Evolutionary conservation across 2,329 filamentous ascomycete species (phyloP), one percentile per base, ranked within the genome.

Genomic region (Penicillium janthinellum): DNA sequence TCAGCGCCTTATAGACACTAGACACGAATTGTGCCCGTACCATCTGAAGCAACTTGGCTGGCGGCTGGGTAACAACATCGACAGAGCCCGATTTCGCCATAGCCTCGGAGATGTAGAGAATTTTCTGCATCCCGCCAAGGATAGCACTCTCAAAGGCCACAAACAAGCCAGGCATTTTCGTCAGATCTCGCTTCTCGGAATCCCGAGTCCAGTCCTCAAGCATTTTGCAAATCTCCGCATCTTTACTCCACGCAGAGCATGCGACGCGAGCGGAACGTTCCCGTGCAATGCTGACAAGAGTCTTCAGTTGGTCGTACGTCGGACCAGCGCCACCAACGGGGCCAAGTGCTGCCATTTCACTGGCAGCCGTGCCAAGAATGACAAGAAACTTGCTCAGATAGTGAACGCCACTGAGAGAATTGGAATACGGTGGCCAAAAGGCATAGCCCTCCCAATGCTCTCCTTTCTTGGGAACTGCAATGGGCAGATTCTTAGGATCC

Each of bases 381-480:
- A 88, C 83, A 22, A 98, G 81, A 73, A 95, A 89, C 73, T 90
- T 92, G 53, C 90, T 88, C 5, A 99, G 83, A 71, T 96, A 97
- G 73, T 96, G 87, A 1, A 94, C 91, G n/a, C 91, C 94, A 59
- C 92, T 96, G 25, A 98, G 80, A 0, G 93, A 93, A 71, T 97
- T 98, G 1, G 92, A 90, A 78, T 90, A 89, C 0, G 94, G 95
- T 4, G 94, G 93, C 93, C 94, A 98, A 76, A 98, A 99, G 0
- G 93, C 94, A 75, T 95, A 87, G 78, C 94, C 90, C 71, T 98
- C 95, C 92, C 92, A 98, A 0, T 88, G 80, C 68, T 96, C 92
- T 5, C 93, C 94, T 47, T 85, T 86, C 67, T 84, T 90, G 0
- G 92, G 91, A 0, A 90, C 91, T 1, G 89, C 88, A 11, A 88